Evolutionary conservation across 805 yeast species (phyloP), one percentile per base, ranked within the genome.

Genomic region (Saccharomyces kudriavzevii): DNA sequence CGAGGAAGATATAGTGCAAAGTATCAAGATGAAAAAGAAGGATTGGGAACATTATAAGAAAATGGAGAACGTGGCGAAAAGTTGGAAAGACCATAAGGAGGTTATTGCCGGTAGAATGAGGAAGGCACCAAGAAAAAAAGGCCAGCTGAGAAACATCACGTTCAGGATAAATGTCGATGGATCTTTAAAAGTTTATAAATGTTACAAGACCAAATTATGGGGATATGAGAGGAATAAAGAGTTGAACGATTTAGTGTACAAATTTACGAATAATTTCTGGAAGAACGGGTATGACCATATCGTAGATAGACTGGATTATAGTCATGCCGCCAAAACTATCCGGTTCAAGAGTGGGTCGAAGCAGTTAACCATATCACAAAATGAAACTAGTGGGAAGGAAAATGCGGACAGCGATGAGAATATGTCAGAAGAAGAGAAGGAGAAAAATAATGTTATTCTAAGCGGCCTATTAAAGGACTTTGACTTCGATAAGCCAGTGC

Each of bases 171-270:
- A 73, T 56, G 76, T 79, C 54, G 81, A 78, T 61, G 89, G 84
- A 5, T 78, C 70, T 48, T 70, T 81, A 51, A 83, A 80, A 67
- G 74, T 74, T 4, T 70, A 86, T 53, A 80, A 80, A 60, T 74
- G 84, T 59, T 78, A 77, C 60, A 89, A 90, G 70, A 81, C 84
- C 30, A 90, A 90, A 66, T 76, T 94, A 45, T 92, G 99, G 99
- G 98, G 98, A 2, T 77, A 81, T 56, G 90, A 87, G 59, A 87
- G 87, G 71, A 77, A 80, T 57, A 84, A 79, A 61, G 73, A 77
- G 2, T 66, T 77, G 2, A 76, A 77, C 31, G 94, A 85, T 60
- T 74, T 90, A 59, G 87, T 85, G 0, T 79, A 75, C 69, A 73
- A 74, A 52, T 91, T 80, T 65, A 73, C 69, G 9, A 79, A 84